phyloP scores from a whole-genome alignment of 2,329 filamentous ascomycete genomes.

The Cadophora sp. region DNA sequence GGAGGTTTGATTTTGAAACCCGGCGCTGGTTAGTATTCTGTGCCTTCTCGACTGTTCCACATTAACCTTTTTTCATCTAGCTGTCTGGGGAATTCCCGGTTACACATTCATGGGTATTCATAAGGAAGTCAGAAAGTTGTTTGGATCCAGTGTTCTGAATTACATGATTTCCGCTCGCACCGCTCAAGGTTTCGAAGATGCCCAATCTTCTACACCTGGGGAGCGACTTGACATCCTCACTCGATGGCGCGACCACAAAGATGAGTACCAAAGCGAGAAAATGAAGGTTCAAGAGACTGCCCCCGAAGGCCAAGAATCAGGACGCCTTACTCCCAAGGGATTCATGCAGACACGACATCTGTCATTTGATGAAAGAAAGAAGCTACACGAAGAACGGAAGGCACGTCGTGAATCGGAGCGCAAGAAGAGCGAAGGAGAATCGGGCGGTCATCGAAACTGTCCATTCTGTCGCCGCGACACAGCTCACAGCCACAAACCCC shows the following conservation, averaged over 20 bases:
- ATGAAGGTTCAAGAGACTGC: slow-evolving; percentile 45
- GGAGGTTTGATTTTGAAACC: slow-evolving; percentile 84
- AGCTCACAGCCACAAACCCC: slow-evolving; percentile 37
- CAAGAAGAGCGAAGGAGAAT: slow-evolving; percentile 35
- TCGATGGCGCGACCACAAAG: slow-evolving; percentile 54
- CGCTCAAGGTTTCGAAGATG: slow-evolving; percentile 75
- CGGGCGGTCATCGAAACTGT: slow-evolving; percentile 33
- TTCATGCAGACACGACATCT: slow-evolving; percentile 58
- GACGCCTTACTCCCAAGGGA: slow-evolving; percentile 47
- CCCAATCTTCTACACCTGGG: slow-evolving; percentile 57
- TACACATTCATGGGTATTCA: slow-evolving; percentile 86
- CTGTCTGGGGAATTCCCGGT: slow-evolving; percentile 74
- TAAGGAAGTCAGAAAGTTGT: slow-evolving; percentile 74
- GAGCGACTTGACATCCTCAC: slow-evolving; percentile 70
- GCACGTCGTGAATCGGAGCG: slow-evolving; percentile 41
- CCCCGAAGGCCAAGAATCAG: slow-evolving; percentile 40
- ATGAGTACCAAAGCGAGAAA: slow-evolving; percentile 48
- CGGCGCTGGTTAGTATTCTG: slow-evolving; percentile 66
- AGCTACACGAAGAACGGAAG: slow-evolving; percentile 56
- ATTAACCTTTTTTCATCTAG: slow-evolving; percentile 44
- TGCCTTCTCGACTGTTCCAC: neutral
- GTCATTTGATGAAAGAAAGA: slow-evolving; percentile 59
- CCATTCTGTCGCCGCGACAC: slow-evolving; percentile 37
- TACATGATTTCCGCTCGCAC: slow-evolving; percentile 82
- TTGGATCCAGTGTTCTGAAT: slow-evolving; percentile 74